Base-by-base conservation (phyloP, 2,329 filamentous ascomycete species). In the Pseudocercospora vitis region DNA sequence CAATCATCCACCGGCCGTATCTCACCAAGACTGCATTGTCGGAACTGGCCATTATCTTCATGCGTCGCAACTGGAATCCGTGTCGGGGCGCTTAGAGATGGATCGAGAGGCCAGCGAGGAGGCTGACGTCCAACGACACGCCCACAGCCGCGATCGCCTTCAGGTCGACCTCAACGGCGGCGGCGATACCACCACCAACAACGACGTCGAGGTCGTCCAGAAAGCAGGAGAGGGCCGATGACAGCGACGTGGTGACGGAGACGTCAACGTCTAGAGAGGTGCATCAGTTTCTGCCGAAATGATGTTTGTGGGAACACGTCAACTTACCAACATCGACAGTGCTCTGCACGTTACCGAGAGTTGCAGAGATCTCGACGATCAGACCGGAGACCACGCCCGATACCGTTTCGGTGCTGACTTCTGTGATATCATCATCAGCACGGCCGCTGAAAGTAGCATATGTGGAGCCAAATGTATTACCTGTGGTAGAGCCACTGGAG, bases 271-370 rank as follows among this genome's bases (percentile, higher is more conserved):
- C 58, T 56, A 37, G 16, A 42, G 9, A 12, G 19, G 11, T 26
- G 24, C 49, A 35, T 47, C 19, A 55, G 52, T 33, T 39, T 29
- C 12, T 37, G 14, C 12, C 12, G 33, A 21, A 19, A 1, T 35
- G 19, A 9, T 5, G 11, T 23, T 37, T 0, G 12, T 12, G 23
- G 12, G 19, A 8, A 2, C 5, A 12, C 12, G n/a, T 7, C 14
- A 26, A 47, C 57, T 57, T 50, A 60, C 58, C 42, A 46, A 53
- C 29, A 19, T 40, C 39, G 28, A 60, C 48, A 24, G 53, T 35
- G 37, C 42, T 48, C 31, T 47, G 44, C 24, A 53, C 58, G 33
- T 28, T 37, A 16, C 33, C 39, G 24, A 60, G 49, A 31, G 55
- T 55, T 19, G 26, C 32, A 28, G 40, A 52, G 48, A 60, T 33